Evolutionary conservation across 352 stramenopile genomes (phyloP), one percentile per base, ranked within the genome.

Genomic region (Globisporangium acanthophoron): DNA sequence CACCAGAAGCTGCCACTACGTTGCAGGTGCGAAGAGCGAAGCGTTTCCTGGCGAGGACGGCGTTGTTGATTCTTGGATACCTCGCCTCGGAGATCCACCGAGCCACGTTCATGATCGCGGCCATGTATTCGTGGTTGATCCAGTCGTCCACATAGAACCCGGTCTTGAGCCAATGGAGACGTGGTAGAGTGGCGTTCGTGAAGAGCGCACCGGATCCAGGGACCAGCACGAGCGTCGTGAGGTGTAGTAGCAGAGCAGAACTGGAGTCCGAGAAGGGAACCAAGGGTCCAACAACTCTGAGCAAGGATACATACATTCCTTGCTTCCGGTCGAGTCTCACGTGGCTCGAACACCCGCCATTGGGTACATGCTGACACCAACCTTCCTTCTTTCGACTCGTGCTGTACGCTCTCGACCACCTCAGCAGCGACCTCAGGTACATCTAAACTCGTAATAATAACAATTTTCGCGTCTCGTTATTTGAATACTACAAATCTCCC

Each of bases 111-210:
- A 62, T 53, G 9, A 70, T 33, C 11, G 49, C 61, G 3, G 71
- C 67, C 43, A 65, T 67, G 47, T 66, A 70, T 4, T 57, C 35
- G 9, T 62, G 53, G 16, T 61, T 67, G 24, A 62, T 52, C 5
- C 69, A 11, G 11, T 58, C 54, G 3, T 49, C 58, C 46, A 57
- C 37, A 53, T 80, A 80, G 54, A 71, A 75, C 18, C 76, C 63
- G 24, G 62, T 15, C 21, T 67, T 71, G 43, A 71, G 37, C 9
- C 11, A 29, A 35, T 21, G 33, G 20, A 56, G 15, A 18, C 8
- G 15, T 0, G 18, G 15, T 37, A 37, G 37, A 3, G 39, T 11
- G 20, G 13, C 20, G 20, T 31, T 18, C 40, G 18, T 13, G 24
- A 51, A 35, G 9, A 51, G 21, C 9, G 15, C 6, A 11, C 37